Conservation (phyloP, 352 stramenopile genomes). For the Globisporangium cederbergense region DNA sequence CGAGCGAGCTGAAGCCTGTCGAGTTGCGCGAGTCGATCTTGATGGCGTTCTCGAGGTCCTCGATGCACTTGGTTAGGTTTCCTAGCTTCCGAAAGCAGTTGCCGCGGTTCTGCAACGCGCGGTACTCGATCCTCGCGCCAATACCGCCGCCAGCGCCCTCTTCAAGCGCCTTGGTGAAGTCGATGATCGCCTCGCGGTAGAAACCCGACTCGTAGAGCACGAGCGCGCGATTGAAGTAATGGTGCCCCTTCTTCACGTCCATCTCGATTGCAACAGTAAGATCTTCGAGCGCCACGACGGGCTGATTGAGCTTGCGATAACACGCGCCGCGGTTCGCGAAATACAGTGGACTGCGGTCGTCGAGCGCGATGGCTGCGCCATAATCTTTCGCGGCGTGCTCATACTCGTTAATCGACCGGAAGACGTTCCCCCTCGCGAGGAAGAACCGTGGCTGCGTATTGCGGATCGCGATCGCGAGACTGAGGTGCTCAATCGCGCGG, state of each 20-base stretch:
- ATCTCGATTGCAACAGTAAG: conserved; percentile 69
- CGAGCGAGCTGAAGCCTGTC: conserved; percentile 51
- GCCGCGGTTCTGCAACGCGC: conserved; percentile 59
- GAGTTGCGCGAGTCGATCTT: conserved; percentile 69
- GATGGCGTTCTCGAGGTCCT: conserved; percentile 67
- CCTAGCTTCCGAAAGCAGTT: conserved; percentile 64
- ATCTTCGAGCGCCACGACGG: conserved; percentile 56
- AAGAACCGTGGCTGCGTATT: conserved; percentile 73
- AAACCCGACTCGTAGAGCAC: conserved; percentile 65
- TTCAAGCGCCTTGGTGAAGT: conserved; percentile 74
- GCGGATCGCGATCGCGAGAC: conserved; percentile 67
- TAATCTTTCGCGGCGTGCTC: conserved; percentile 65
- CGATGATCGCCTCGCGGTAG: conserved; percentile 64
- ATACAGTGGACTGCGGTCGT: conserved; percentile 66
- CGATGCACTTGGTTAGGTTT: conserved; percentile 61
- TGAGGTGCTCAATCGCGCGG: conserved; percentile 71
- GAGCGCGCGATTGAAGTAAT: conserved; percentile 76
- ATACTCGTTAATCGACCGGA: conserved; percentile 67
- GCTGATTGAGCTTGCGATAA: conserved; percentile 68
- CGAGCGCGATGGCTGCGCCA: conserved; percentile 47
- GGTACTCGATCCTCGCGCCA: conserved; percentile 61
- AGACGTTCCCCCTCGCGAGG: conserved; percentile 65
- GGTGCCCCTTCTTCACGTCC: conserved; percentile 61
- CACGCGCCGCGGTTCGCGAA: conserved; percentile 70
- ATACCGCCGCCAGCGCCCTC: conserved; percentile 33